Base-by-base conservation (phyloP, 2,329 filamentous ascomycete genomes). In the Coleophoma eucalyptorum region DNA sequence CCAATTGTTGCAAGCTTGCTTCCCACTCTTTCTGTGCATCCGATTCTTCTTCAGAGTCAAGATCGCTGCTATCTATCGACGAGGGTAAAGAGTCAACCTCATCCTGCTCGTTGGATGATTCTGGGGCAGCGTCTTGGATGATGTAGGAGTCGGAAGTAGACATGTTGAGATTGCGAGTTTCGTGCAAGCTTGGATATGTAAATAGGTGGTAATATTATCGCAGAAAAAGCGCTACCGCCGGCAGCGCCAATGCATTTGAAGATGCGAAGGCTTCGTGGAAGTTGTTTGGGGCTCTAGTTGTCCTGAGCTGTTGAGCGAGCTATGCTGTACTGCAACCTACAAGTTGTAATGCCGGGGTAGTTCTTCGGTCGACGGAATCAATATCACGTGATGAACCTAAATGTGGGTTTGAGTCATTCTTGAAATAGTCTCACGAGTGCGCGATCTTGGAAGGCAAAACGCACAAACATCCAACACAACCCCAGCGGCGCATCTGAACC, bases 21-120 rank as follows among this genome's bases (percentile, higher is more conserved):
- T 93, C 87, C 94, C 94, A 99, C 72, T 99, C 93, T 54, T 82
- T 81, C 70, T 99, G 93, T 10, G 94, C 94, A 66, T 97, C 93
- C 37, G 88, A 90, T 53, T 87, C 76, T 53, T 78, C 76, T 46
- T 87, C 82, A 32, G 74, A 76, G 58, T 75, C 75, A 46, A 73
- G 62, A 34, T 86, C 83, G 48, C 73, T 73, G 50, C 70, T 76
- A 53, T 71, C 67, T 43, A 72, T 66, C 46, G 78, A 78, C 49
- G 84, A 87, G 19, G 84, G 82, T 19, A 87, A 75, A 49, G 83
- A 85, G 65, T 84, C 81, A 60, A 86, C 63, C 5, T 85, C 81
- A 58, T 82, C 78, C 50, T 77, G 72, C 51, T 83, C 77, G 70
- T 64, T 80, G 46, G 75, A 73, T 75, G 54, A 79, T 78, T 56